Evolutionary conservation across 371 early-diverging fungal genomes (phyloP), one percentile per base, ranked within the genome.

Genomic region (Saksenaea oblongispora): DNA sequence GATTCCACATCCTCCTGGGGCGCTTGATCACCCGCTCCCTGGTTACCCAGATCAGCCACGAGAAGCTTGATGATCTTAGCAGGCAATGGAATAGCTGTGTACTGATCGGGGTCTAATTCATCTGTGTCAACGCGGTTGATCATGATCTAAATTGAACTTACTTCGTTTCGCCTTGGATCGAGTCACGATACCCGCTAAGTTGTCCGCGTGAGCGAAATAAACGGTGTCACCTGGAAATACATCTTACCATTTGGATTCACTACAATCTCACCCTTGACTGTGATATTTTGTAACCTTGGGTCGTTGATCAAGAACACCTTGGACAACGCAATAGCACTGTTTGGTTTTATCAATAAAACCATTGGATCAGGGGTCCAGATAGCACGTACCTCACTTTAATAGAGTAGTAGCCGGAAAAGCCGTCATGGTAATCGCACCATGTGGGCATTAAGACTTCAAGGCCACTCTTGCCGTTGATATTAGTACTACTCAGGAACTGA

Each of bases 31-130:
- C 62, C 63, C 34, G 81, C 75, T 41, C 83, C 64, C 28, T 82
- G 78, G 67, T 82, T 87, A 11, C 88, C 85, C 55, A 90, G 69
- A 59, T 96, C 95, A 15, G 80, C 82, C 11, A 94, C 66, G 9
- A 97, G 78, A 3, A 97, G 79, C 67, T 90, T 92, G 56, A 96
- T 70, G 11, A 94, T 93, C 78, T 95, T 95, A 57, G 84, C 87
- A 3, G 89, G 79, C 42, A 93, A 88, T 4, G 94, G 87, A 34
- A 95, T 84, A 26, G 80, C 73, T 3, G 89, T 89, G 74, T 86
- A 95, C 59, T 91, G 89, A 37, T 94, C 92, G 31, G 93, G 92
- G 37, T 84, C 91, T 91, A 76, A 17, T 15, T 53, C n/a, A 68
- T 22, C 26, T n/a, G n/a, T 9, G 22, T 47, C 24, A 22, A 22